Conservation (phyloP, 495 filamentous ascomycete species). For the Physcia stellaris region DNA sequence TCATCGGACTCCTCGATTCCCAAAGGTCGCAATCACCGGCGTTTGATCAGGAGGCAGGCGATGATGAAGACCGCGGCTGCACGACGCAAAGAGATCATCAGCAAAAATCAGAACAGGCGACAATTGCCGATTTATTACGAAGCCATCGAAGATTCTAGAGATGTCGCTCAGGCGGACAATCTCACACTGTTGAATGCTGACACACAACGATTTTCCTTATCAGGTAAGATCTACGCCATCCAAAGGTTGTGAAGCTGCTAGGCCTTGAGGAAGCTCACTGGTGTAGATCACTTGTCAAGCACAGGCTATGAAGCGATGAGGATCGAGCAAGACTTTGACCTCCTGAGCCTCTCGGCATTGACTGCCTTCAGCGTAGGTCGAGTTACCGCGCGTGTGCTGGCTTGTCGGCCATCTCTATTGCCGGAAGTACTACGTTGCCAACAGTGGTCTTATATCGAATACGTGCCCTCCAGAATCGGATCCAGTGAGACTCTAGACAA, state of each 20-base stretch:
- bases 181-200: background rate
- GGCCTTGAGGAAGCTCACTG: too few species aligned
- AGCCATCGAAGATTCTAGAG: background rate
- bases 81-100: conserved; percentile 15
- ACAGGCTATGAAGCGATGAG: conserved; percentile 20
- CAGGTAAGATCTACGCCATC: background rate
- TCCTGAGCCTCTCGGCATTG: conserved; percentile 17
- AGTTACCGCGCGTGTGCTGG: conserved; percentile 10
- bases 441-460: conserved; percentile 21
- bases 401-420: conserved; percentile 11
- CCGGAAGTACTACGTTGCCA: conserved; percentile 10
- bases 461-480: conserved; percentile 21
- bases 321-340: conserved; percentile 14
- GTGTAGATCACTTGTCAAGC: too few species aligned
- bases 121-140: conserved; percentile 17
- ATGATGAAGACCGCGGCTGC: conserved; percentile 23
- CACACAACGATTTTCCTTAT: background rate
- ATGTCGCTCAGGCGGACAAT: background rate
- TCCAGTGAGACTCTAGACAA: conserved; percentile 19
- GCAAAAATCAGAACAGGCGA: conserved; percentile 19
- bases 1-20: too few species aligned
- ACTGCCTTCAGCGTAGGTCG: conserved; percentile 15
- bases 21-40: conserved; percentile 14
- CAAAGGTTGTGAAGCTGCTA: conserved; percentile 5
- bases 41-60: conserved; percentile 23